Conservation (phyloP, 1,284 basidiomycete species). For the Hortiboletus rubellus region DNA sequence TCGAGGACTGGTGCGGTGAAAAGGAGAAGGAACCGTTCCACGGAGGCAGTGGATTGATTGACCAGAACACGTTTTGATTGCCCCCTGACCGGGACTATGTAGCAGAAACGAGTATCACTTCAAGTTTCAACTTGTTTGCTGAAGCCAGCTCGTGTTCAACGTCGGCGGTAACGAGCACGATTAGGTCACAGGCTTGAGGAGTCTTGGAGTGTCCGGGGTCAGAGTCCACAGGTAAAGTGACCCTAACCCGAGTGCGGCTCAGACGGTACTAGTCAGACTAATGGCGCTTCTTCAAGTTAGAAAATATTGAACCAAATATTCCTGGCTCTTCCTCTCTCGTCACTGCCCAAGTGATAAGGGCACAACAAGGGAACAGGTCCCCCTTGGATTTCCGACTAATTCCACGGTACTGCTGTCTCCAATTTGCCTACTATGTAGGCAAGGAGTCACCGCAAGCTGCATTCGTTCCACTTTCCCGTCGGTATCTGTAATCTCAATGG, state of each 20-base stretch:
- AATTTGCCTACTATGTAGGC: too few relatives aligned
- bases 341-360: too few relatives aligned
- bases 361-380: too few relatives aligned
- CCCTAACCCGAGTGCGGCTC: not conserved
- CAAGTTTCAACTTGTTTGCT: not conserved
- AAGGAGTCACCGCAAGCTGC: too few relatives aligned
- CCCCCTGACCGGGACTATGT: not conserved
- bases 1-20: constrained; percentile 7
- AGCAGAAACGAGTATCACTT: not conserved
- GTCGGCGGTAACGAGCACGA: constrained; percentile 2
- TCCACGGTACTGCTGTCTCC: too few relatives aligned
- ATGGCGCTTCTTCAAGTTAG: too few relatives aligned
- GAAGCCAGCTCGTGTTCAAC: constrained; percentile 6
- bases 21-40: constrained; percentile 1
- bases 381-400: too few relatives aligned
- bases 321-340: too few relatives aligned
- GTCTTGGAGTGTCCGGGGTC: constrained; percentile 26
- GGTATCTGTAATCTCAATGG: too few relatives aligned
- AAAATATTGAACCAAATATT: too few relatives aligned
- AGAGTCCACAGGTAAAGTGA: not conserved
- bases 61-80: not conserved
- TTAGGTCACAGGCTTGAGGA: not conserved
- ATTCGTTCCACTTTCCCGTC: too few relatives aligned
- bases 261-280: too few relatives aligned
- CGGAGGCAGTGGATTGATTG: not conserved